Evolutionary conservation across 768 basidiomycete genomes (phyloP), one percentile per base, ranked within the genome.

Genomic region (Chalciporus chontae): DNA sequence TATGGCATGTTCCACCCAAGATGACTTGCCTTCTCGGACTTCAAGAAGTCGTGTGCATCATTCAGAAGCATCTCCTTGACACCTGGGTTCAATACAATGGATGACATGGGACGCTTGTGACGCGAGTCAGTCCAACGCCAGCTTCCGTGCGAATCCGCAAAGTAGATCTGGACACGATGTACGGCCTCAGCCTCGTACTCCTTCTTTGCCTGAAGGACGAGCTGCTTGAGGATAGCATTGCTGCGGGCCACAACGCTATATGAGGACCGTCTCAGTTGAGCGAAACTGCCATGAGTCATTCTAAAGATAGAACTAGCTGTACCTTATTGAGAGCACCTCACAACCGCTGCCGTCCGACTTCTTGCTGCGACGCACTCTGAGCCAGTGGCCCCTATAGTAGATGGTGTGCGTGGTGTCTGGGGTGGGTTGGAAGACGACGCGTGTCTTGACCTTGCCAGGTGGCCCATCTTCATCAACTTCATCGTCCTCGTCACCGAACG

Each of bases 71-170:
- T 90, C 70, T 93, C 91, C 69, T 91, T 92, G 38, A 92, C 89
- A 45, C 91, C 91, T 0, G 84, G 85, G 60, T 91, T 88, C 50
- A 93, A 77, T 6, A 94, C 90, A 59, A 93, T 92, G 60, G 85
- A 88, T 11, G 79, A 80, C 75, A 94, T 79, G n/a, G 91, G 90
- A 17, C 91, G 80, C 69, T 93, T 93, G 69, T 91, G 87, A 43
- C 90, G 74, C 17, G 86, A 87, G 67, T 91, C 90, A 0, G 88
- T 88, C 83, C 86, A 90, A 32, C 90, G 76, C 91, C 91, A 94
- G 43, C 81, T 83, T 27, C 89, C 90, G 65, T 90, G 87, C 5
- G 85, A 85, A 67, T 93, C 91, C 14, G 90, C 89, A 63, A 91
- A 90, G 64, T 90, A 92, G 29, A 94, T 90, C 66, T 90, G 88